These are phyloP conservation scores for Epichloe brachyelytri DNA, from an alignment of 2,329 filamentous ascomycete genomes.

Conservation along the genomic window DNA sequence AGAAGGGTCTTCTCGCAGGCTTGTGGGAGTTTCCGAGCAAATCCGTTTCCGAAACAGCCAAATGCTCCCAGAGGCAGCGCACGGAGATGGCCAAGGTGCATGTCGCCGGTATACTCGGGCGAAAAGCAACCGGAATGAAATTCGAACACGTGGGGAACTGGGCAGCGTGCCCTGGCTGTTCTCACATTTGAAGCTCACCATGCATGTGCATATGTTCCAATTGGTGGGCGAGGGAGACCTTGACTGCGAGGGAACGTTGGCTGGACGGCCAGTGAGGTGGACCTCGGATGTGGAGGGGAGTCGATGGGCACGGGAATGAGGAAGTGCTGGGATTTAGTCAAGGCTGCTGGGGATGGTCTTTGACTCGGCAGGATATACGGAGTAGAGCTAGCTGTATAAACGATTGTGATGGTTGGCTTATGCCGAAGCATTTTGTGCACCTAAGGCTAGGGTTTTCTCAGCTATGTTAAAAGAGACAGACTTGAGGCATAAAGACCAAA, in stretches of 20 bases:
- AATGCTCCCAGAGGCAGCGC: slow-evolving; percentile 17
- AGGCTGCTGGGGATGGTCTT: slow-evolving; percentile 10
- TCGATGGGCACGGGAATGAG: slow-evolving; percentile 48
- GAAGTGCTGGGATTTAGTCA: slow-evolving; percentile 39
- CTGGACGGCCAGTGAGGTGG: slow-evolving; percentile 15
- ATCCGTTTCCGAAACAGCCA: slow-evolving; percentile 15
- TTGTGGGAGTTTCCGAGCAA: slow-evolving; percentile 44
- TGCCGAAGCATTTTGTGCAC: too few relatives aligned
- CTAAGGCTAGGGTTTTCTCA: too few relatives aligned
- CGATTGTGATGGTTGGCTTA: too few relatives aligned
- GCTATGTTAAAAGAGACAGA: too few relatives aligned
- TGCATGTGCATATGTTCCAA: slow-evolving; percentile 42
- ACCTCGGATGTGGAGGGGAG: slow-evolving; percentile 29
- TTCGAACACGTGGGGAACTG: slow-evolving; percentile 27
- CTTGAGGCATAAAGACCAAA: too few relatives aligned
- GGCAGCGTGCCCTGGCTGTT: slow-evolving; percentile 44
- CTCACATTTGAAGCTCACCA: slow-evolving; percentile 42
- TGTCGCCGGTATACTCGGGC: slow-evolving; percentile 9
- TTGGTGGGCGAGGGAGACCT: slow-evolving; percentile 12
- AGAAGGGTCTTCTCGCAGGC: slow-evolving; percentile 40
- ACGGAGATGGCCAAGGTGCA: slow-evolving; percentile 24
- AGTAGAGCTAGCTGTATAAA: too few relatives aligned
- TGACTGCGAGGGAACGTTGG: not conserved
- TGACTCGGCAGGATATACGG: not conserved
- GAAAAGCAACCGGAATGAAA: not conserved